Conservation (phyloP, 345 rosid species). For the Excoecaria agallocha region DNA sequence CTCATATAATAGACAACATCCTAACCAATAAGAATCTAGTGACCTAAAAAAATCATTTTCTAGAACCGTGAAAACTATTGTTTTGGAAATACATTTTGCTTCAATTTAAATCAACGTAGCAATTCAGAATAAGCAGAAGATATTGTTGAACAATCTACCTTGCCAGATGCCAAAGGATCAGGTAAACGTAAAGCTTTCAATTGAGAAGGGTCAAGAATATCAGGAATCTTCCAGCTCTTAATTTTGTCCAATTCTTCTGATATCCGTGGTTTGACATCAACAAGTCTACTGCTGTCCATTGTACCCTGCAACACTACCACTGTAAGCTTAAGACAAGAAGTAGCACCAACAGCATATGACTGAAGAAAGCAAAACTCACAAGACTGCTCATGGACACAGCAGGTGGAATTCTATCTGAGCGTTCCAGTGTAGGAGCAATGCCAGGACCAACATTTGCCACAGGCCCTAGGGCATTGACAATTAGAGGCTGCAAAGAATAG, state of each 20-base stretch:
- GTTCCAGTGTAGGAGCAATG: conserved; percentile 36
- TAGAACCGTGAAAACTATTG: not conserved
- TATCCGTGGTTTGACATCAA: conserved; percentile 50
- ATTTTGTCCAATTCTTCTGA: conserved; percentile 41
- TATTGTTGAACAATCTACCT: conserved; percentile 28
- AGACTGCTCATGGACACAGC: conserved; percentile 37
- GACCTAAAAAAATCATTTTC: not conserved
- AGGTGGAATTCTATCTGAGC: conserved; percentile 39
- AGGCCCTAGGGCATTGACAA: conserved; percentile 43
- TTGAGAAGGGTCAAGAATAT: conserved; percentile 43
- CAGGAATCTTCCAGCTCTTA: conserved; percentile 47
- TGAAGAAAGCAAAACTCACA: conserved; percentile 27
- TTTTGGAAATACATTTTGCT: not conserved
- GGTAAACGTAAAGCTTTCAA: conserved; percentile 44
- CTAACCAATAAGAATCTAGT: not conserved
- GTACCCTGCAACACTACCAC: conserved; percentile 31
- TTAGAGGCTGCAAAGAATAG: conserved; percentile 37
- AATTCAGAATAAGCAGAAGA: not conserved
- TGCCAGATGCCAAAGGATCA: conserved; percentile 37
- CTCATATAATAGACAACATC: not conserved
- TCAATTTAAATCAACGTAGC: not conserved
- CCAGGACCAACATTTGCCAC: conserved; percentile 36
- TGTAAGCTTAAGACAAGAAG: conserved; percentile 17
- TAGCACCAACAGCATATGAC: conserved; percentile 7
- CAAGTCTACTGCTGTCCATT: conserved; percentile 41